Evolutionary conservation across 225 moss, liverwort and hornwort species (phyloP).

Genomic region (Thuidium tamariscinum): DNA sequence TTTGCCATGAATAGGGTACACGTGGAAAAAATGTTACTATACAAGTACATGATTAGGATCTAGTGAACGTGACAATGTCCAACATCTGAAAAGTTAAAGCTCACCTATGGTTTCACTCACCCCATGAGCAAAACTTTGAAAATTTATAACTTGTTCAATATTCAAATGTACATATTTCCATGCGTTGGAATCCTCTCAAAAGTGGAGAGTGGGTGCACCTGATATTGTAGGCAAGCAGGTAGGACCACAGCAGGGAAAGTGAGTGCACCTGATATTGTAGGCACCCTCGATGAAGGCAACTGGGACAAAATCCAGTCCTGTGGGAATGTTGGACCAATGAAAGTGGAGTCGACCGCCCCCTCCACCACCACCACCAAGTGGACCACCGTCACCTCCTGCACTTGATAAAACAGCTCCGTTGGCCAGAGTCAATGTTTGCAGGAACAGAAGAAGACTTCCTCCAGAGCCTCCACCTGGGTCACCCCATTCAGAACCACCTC

Average conservation of each 20-base stretch:
- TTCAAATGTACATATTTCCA: background rate
- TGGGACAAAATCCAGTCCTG: slow-evolving; percentile 71
- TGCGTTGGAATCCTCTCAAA: background rate
- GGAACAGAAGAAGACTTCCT: slow-evolving; percentile 78
- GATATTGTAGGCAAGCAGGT: too few relatives aligned
- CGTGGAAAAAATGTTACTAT: background rate
- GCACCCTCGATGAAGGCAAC: slow-evolving; percentile 60
- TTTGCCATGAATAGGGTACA: background rate
- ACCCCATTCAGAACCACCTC: slow-evolving; percentile 9
- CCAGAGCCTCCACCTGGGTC: slow-evolving; percentile 96
- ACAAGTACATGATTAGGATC: background rate
- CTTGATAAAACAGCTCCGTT: background rate
- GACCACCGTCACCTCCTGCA: slow-evolving; percentile 74
- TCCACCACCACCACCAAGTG: slow-evolving; percentile 85
- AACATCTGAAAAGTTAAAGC: background rate
- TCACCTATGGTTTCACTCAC: background rate
- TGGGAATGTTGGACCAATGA: slow-evolving; percentile 91
- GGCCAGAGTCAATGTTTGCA: slow-evolving; percentile 49
- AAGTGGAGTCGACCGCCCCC: slow-evolving; percentile 91
- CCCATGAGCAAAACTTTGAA: background rate
- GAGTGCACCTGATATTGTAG: slow-evolving; percentile 64
- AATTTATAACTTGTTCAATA: background rate
- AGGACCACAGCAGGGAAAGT: background rate
- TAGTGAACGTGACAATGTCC: background rate
- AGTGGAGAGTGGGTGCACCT: background rate